Evolutionary conservation across 192 early-diverging fungal species (phyloP).

Genomic region (Cladochytrium replicatum): DNA sequence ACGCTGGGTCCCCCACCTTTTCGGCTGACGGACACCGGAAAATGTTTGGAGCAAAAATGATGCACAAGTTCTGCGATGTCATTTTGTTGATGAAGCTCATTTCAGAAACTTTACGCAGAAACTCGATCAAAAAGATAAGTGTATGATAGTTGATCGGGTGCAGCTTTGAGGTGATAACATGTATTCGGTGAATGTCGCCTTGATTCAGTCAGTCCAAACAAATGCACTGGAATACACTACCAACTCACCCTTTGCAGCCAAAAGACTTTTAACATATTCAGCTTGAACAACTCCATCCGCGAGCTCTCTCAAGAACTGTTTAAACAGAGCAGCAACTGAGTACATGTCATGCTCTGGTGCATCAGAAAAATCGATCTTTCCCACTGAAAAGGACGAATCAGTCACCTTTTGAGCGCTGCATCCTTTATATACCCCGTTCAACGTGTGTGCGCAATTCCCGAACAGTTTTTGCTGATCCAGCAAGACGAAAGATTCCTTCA

Average conservation of each 20-base stretch:
- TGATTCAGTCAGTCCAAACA: not conserved
- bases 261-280: slow-evolving; percentile 12
- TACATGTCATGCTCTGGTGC: slow-evolving; percentile 15
- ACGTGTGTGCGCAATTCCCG: slow-evolving; percentile 25
- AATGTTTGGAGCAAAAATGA: slow-evolving; percentile 87
- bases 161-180: slow-evolving; percentile 6
- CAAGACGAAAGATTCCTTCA: slow-evolving; percentile 30
- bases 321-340: slow-evolving; percentile 26
- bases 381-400: slow-evolving; percentile 6
- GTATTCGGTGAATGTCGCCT: slow-evolving; percentile 2
- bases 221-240: not conserved
- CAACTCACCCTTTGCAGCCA: slow-evolving; percentile 15
- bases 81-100: slow-evolving; percentile 46
- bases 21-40: slow-evolving; percentile 59
- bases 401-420: not conserved
- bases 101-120: slow-evolving; percentile 15
- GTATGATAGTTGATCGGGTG: slow-evolving; percentile 12
- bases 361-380: slow-evolving; percentile 14
- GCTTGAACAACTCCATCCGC: slow-evolving; percentile 27
- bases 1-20: slow-evolving; percentile 11
- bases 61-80: slow-evolving; percentile 74
- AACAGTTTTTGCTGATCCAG: slow-evolving; percentile 21
- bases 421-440: slow-evolving; percentile 16
- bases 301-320: slow-evolving; percentile 37
- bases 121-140: slow-evolving; percentile 17